Conservation (phyloP, 306 rosid genomes). For the Trichosanthes truncata region DNA sequence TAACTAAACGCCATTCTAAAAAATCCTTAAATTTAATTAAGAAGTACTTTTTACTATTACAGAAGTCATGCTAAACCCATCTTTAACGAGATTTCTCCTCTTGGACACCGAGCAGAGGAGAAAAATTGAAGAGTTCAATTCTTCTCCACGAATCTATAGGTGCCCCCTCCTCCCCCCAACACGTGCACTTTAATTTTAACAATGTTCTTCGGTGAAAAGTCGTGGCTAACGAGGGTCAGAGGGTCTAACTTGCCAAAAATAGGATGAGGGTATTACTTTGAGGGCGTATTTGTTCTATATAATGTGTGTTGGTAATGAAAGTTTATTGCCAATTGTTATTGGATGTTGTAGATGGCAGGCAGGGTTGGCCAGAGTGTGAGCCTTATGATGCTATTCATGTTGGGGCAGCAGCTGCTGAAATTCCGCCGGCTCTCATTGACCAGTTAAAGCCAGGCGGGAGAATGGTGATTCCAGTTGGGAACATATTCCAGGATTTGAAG, state of each 20-base stretch:
- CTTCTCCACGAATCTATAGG: not conserved
- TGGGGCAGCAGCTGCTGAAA: conserved; percentile 90
- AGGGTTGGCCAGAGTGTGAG: conserved; percentile 72
- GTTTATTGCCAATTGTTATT: not conserved
- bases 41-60: not conserved
- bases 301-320: not conserved
- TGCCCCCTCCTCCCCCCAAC: not conserved
- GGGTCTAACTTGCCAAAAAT: not conserved
- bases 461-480: conserved; percentile 95
- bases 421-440: conserved; percentile 68
- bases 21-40: not conserved
- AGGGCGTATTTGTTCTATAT: not conserved
- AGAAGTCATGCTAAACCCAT: not conserved
- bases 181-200: not conserved
- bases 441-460: conserved; percentile 95
- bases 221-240: not conserved
- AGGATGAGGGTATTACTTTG: not conserved
- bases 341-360: conserved; percentile 66
- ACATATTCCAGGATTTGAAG: conserved; percentile 61
- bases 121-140: not conserved
- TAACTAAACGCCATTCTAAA: not conserved
- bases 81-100: not conserved
- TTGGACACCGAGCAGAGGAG: not conserved
- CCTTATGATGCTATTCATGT: conserved; percentile 97
- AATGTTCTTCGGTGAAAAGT: not conserved